Evolutionary conservation across 108 stramenopile genomes (phyloP).

Genomic region (Nannochloropsis gaditana): DNA sequence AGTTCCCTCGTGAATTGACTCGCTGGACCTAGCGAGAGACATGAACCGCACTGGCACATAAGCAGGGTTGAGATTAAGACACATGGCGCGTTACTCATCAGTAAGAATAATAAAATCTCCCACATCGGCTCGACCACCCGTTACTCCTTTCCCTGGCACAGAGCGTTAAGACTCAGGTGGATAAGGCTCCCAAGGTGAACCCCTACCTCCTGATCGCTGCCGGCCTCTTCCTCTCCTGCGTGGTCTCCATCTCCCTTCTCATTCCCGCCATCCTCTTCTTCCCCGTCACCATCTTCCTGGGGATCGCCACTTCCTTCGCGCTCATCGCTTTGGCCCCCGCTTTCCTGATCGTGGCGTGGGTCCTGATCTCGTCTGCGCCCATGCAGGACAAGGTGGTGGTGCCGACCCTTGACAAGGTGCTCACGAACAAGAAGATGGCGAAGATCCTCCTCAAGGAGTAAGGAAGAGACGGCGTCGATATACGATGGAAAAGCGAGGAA

Average conservation of each 20-base stretch:
- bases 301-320: not conserved
- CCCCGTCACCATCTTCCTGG: conserved; percentile 19
- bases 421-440: conserved; percentile 1
- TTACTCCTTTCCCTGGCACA: not conserved
- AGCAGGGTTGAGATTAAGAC: too few species aligned
- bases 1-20: too few species aligned
- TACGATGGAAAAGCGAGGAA: too few species aligned
- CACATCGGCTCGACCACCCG: too few species aligned
- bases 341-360: not conserved
- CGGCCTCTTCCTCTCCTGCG: conserved; percentile 6
- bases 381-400: conserved; percentile 4
- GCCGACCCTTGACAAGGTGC: not conserved
- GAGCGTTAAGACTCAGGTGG: not conserved
- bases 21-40: too few species aligned
- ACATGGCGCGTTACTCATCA: too few species aligned
- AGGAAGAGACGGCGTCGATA: not conserved
- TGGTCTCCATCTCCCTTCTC: not conserved
- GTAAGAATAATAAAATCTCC: too few species aligned
- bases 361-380: not conserved
- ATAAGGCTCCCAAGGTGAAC: not conserved
- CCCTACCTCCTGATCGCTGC: not conserved
- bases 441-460: conserved; percentile 14
- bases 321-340: not conserved
- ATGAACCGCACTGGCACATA: too few species aligned
- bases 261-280: not conserved